Evolutionary conservation across 345 rosid genomes (phyloP).

Genomic region (Jatropha curcas): DNA sequence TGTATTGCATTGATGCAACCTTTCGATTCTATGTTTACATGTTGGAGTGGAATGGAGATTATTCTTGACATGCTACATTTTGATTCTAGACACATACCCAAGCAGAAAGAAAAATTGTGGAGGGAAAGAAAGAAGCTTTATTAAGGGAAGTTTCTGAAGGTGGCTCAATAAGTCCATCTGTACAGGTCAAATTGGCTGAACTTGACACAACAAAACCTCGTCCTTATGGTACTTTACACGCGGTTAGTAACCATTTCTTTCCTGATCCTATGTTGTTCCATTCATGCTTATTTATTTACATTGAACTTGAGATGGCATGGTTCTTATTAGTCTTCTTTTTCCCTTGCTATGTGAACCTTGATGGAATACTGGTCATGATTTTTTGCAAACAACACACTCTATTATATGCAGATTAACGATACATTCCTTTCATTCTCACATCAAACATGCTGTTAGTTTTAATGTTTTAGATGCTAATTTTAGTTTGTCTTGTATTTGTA

Average conservation of each 20-base stretch:
- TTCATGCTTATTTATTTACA: too few relatives aligned
- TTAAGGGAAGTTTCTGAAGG: constrained; percentile 48
- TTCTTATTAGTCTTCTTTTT: neutral
- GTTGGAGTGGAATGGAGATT: constrained; percentile 10
- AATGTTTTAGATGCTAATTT: neutral
- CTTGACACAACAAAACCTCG: constrained; percentile 54
- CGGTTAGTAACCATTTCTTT: constrained; percentile 40
- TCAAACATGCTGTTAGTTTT: neutral
- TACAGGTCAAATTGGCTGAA: constrained; percentile 46
- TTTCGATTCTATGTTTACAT: constrained; percentile 2
- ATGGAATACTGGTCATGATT: neutral
- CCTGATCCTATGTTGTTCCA: too few relatives aligned
- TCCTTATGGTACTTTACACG: constrained; percentile 60
- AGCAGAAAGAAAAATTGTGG: constrained; percentile 66
- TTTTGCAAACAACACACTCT: neutral
- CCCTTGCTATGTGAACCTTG: neutral
- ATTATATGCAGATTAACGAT: neutral
- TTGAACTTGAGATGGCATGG: neutral
- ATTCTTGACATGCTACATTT: constrained; percentile 5
- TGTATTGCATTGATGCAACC: neutral
- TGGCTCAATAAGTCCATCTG: constrained; percentile 32
- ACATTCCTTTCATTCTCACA: neutral
- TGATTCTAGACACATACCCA: constrained; percentile 60
- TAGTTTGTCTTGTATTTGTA: neutral
- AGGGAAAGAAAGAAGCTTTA: constrained; percentile 55